These are phyloP conservation scores for Mortierella sp. DNA, from an alignment of 371 early-diverging fungal species.

Conservation along the genomic window DNA sequence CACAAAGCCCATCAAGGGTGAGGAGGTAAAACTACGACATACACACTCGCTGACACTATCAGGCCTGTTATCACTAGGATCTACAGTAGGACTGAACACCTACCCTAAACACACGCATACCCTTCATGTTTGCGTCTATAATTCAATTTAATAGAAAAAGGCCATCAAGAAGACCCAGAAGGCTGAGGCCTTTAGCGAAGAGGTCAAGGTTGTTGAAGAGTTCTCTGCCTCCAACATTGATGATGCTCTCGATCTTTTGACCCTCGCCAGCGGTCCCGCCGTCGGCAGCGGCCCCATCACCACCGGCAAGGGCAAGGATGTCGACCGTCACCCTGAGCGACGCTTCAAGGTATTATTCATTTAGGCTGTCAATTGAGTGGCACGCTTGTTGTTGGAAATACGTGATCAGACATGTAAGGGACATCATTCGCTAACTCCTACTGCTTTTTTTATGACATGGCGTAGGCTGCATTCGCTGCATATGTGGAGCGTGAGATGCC, in stretches of 20 bases:
- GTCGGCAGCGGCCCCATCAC: constrained; percentile 54
- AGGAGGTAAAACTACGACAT: constrained; percentile 30
- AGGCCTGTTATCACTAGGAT: background rate
- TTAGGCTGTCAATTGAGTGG: background rate
- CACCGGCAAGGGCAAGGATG: constrained; percentile 62
- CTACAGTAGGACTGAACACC: no score
- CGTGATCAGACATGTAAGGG: background rate
- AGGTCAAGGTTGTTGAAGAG: constrained; percentile 70
- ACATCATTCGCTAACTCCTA: background rate
- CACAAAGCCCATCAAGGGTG: constrained; percentile 46
- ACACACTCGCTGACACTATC: background rate
- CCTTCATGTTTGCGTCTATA: background rate
- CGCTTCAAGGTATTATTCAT: constrained; percentile 72
- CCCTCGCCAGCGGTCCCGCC: constrained; percentile 39
- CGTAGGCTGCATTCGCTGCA: constrained; percentile 75
- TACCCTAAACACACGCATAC: background rate
- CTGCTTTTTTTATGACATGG: background rate
- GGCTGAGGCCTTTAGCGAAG: constrained; percentile 60
- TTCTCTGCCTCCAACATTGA: constrained; percentile 84
- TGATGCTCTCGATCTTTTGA: constrained; percentile 82
- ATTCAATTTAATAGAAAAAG: constrained; percentile 59
- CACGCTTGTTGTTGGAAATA: background rate
- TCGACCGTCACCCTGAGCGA: constrained; percentile 90
- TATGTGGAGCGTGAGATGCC: constrained; percentile 79
- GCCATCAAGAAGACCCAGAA: constrained; percentile 69